Percentiles rank a stretch among this genome's conserved stretches.
Evolutionary conservation across 2,329 filamentous ascomycete genomes (phyloP).

Genomic region (Pyrenochaeta sp.): DNA sequence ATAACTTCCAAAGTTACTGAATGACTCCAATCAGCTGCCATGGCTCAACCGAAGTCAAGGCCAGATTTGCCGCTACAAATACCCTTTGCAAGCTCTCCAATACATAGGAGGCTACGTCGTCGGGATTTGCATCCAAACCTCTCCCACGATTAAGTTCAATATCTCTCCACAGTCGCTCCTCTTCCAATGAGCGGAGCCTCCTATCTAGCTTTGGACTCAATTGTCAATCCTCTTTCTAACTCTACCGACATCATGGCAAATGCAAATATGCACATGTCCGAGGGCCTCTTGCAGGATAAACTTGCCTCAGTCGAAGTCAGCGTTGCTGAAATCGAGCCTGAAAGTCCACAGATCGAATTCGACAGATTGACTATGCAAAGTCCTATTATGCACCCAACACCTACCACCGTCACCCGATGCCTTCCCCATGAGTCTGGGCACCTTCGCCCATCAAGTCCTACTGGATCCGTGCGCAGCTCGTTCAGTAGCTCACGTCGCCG

Average conservation of each 20-base stretch:
- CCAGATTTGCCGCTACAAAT: neutral
- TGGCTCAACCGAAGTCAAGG: neutral
- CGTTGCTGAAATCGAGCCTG: conserved; percentile 1
- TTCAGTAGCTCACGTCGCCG: conserved; percentile 10
- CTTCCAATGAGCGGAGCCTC: neutral
- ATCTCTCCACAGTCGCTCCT: too few species aligned
- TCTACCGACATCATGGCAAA: neutral
- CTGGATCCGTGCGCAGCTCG: conserved; percentile 12
- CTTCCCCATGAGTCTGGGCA: neutral
- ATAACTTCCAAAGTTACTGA: neutral
- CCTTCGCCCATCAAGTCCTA: conserved; percentile 12
- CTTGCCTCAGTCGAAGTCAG: neutral
- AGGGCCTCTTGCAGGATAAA: neutral
- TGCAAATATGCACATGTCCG: neutral
- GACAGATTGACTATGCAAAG: neutral
- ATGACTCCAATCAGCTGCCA: too few species aligned
- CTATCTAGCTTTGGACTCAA: conserved; percentile 1
- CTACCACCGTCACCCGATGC: neutral
- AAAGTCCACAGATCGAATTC: neutral
- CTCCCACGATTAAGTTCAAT: too few species aligned
- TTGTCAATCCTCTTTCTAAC: neutral
- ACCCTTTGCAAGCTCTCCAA: neutral
- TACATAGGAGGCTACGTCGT: neutral
- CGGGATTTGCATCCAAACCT: too few species aligned
- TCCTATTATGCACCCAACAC: neutral